These are phyloP conservation scores for Penicillium sp. DNA, from an alignment of 2,329 filamentous ascomycete genomes.

Conservation along the genomic window DNA sequence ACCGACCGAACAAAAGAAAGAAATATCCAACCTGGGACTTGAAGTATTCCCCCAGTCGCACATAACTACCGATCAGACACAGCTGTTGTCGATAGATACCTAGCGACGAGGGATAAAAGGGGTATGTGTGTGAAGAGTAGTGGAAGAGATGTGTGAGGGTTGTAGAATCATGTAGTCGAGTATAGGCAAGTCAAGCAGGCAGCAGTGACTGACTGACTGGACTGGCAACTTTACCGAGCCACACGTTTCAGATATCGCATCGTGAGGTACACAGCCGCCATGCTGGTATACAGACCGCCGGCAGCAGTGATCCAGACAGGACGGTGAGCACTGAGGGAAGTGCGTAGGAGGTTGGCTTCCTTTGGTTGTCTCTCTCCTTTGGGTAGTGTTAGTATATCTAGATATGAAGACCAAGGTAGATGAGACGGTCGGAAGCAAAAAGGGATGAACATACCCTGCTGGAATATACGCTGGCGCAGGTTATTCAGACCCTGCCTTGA, in stretches of 20 bases:
- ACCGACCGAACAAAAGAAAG: conserved; percentile 19
- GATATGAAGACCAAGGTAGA: not conserved
- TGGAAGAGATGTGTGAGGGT: not conserved
- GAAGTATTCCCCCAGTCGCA: conserved; percentile 1
- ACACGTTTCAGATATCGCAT: conserved; percentile 31
- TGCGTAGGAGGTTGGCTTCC: conserved; percentile 28
- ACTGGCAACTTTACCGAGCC: conserved; percentile 8
- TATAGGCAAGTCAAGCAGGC: not conserved
- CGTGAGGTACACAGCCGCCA: conserved; percentile 32
- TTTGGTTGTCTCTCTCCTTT: conserved; percentile 29
- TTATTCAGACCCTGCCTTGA: conserved; percentile 26
- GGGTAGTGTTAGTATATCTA: conserved; percentile 6
- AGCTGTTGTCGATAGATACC: not conserved
- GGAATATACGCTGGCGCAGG: conserved; percentile 26
- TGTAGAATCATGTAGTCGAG: not conserved
- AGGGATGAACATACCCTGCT: conserved; percentile 22
- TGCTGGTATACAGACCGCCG: conserved; percentile 33
- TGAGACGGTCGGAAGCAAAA: not conserved
- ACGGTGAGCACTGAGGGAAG: conserved; percentile 32
- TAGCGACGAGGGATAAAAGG: conserved; percentile 1
- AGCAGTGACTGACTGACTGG: not conserved
- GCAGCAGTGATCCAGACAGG: conserved; percentile 35
- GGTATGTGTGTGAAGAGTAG: conserved; percentile 2
- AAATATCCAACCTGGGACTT: conserved; percentile 1
- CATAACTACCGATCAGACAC: not conserved